Base-by-base conservation (phyloP, 352 stramenopile genomes). In the Phytophthora constricta region DNA sequence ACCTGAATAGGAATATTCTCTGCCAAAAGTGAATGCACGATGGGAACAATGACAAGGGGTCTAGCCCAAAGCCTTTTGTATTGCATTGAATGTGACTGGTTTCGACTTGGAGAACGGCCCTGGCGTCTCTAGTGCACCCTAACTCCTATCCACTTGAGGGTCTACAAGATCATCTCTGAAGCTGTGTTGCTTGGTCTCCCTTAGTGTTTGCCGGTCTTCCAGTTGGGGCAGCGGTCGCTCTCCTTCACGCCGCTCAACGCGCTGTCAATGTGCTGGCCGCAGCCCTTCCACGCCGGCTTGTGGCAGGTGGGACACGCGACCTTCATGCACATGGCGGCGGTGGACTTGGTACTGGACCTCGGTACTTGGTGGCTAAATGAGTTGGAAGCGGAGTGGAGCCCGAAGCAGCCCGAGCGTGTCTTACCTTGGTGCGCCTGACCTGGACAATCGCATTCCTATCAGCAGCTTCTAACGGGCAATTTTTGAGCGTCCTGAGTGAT, bases 271-370 rank as follows among this genome's bases (percentile, higher is more conserved):
- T 90, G 81, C 65, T 77, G 64, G 27, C 79, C 81, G 66, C 81
- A 87, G 46, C 81, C 81, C 47, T 74, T 79, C 81, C 81, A 90
- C 42, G 79, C 88, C 17, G 81, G 48, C 66, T 90, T 88, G 43
- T 86, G 68, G 68, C 81, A 90, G 13, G 70, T 86, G 11, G 71
- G 17, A 54, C 81, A 89, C 56, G 87, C 77, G 23, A 82, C 58
- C 61, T 89, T 87, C 59, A 79, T 68, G 72, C 80, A 89, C 80
- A 89, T 89, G n/a, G n/a, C n/a, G 33, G 33, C 46, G 39, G 9
- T 25, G 13, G 4, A n/a, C 13, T 4, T 41, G n/a, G n/a, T n/a
- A n/a, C n/a, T n/a, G n/a, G n/a, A n/a, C n/a, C 14, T 25, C 10
- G 39, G 17, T 51, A 11, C 31, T 62, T 55, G 11, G 41, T 17